Conservation (phyloP, 768 basidiomycete genomes). For the Daedaleopsis sinensis region DNA sequence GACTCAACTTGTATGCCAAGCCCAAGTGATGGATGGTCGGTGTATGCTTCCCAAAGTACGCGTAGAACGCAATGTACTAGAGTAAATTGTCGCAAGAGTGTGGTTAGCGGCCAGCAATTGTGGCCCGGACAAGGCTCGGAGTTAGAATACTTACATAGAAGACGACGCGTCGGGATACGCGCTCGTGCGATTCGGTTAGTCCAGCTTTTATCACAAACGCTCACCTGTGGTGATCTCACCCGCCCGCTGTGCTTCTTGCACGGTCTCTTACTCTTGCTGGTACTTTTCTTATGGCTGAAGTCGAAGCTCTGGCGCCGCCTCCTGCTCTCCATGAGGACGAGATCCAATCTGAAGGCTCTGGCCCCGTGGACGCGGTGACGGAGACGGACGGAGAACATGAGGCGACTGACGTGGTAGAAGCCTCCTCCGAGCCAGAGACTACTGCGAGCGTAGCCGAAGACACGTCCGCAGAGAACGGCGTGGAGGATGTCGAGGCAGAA, state of each 20-base stretch:
- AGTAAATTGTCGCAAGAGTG: not conserved
- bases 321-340: conserved; percentile 25
- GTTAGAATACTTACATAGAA: conserved; percentile 10
- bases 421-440: conserved; percentile 22
- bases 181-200: conserved; percentile 23
- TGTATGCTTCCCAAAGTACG: not conserved
- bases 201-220: conserved; percentile 18
- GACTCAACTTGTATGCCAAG: conserved; percentile 65
- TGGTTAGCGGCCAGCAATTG: not conserved
- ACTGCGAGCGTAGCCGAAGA: conserved; percentile 21
- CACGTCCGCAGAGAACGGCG: conserved; percentile 17
- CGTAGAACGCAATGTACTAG: not conserved
- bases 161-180: conserved; percentile 22
- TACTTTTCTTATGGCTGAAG: conserved; percentile 39
- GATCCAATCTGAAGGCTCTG: conserved; percentile 26
- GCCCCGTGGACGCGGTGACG: conserved; percentile 24
- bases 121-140: not conserved
- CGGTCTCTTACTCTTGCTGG: conserved; percentile 20
- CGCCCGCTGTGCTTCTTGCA: conserved; percentile 18
- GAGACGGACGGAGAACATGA: conserved; percentile 40
- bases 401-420: conserved; percentile 37
- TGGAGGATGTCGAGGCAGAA: conserved; percentile 5
- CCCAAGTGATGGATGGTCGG: not conserved
- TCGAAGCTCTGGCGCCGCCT: conserved; percentile 27
- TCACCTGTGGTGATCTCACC: conserved; percentile 24